Evolutionary conservation across 139 green algal genomes (phyloP).

Genomic region (Chlorella sorokiniana): DNA sequence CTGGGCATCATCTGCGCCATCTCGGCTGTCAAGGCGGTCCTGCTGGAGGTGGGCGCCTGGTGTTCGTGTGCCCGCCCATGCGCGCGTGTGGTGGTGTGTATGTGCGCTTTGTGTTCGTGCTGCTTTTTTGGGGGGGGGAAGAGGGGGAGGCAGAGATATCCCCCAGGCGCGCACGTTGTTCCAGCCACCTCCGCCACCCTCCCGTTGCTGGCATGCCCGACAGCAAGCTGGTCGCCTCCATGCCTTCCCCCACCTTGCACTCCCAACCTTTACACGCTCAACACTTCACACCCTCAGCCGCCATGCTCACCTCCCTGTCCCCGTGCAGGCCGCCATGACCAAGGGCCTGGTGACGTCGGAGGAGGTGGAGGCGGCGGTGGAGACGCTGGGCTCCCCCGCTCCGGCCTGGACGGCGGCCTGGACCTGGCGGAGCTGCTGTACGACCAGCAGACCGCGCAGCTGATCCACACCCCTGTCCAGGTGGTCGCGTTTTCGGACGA

Average conservation of each 20-base stretch:
- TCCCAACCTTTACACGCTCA: not conserved
- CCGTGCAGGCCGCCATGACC: not conserved
- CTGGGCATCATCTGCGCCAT: constrained; percentile 87
- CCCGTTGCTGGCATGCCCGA: too few species aligned
- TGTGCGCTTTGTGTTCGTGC: not conserved
- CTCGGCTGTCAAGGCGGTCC: constrained; percentile 73
- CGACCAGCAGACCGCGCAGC: constrained; percentile 27
- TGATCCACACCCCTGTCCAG: constrained; percentile 42
- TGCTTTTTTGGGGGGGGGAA: too few species aligned
- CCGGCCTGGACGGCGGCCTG: not conserved
- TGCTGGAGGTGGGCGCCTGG: constrained; percentile 46
- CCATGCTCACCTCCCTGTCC: too few species aligned
- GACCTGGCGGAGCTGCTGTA: constrained; percentile 41
- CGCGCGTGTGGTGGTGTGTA: not conserved
- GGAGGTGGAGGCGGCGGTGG: not conserved
- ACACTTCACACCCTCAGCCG: not conserved
- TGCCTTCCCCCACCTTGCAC: not conserved
- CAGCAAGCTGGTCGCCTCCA: too few species aligned
- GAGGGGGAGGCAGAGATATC: too few species aligned
- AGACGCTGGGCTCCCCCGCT: not conserved
- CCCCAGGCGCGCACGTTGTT: too few species aligned
- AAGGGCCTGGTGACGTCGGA: not conserved
- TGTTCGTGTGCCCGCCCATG: not conserved
- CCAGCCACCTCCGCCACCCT: too few species aligned
- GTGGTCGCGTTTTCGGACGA: constrained; percentile 93